A percentile compares a stretch with the other conserved stretches of the same genome.
These are phyloP conservation scores for Chalciporus chontae DNA, from an alignment of 768 basidiomycete species.

Conservation along the genomic window DNA sequence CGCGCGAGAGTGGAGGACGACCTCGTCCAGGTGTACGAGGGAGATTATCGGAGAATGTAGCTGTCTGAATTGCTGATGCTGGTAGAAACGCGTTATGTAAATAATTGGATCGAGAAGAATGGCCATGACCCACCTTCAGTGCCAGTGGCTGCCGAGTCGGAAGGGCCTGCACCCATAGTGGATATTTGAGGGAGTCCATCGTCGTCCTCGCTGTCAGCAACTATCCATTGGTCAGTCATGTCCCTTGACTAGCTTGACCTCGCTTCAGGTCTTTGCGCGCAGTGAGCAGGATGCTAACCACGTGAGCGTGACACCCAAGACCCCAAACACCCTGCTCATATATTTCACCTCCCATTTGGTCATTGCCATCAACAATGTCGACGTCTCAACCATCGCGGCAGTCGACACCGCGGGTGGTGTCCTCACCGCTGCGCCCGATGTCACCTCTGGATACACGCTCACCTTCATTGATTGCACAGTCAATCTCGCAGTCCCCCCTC, in stretches of 20 bases:
- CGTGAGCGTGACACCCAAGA: constrained; percentile 24
- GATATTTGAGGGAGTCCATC: constrained; percentile 3
- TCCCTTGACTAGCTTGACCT: not conserved
- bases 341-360: not conserved
- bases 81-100: not conserved
- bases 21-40: constrained; percentile 14
- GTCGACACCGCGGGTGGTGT: constrained; percentile 33
- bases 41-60: constrained; percentile 10
- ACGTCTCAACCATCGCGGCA: constrained; percentile 19
- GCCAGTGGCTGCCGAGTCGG: not conserved
- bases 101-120: not conserved
- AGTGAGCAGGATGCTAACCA: constrained; percentile 6
- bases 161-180: not conserved
- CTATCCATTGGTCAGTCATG: constrained; percentile 37
- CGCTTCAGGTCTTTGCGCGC: not conserved
- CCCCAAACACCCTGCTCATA: not conserved
- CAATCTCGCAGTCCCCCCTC: constrained; percentile 22
- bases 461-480: constrained; percentile 16
- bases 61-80: constrained; percentile 21
- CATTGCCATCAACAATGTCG: not conserved
- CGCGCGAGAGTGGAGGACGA: constrained; percentile 2
- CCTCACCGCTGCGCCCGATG: constrained; percentile 45
- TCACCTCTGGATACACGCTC: constrained; percentile 31
- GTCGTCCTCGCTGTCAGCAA: constrained; percentile 49
- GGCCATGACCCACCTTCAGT: constrained; percentile 8